Base-by-base conservation (phyloP, 176 grass and related monocot species). In the Raddia guianensis region DNA sequence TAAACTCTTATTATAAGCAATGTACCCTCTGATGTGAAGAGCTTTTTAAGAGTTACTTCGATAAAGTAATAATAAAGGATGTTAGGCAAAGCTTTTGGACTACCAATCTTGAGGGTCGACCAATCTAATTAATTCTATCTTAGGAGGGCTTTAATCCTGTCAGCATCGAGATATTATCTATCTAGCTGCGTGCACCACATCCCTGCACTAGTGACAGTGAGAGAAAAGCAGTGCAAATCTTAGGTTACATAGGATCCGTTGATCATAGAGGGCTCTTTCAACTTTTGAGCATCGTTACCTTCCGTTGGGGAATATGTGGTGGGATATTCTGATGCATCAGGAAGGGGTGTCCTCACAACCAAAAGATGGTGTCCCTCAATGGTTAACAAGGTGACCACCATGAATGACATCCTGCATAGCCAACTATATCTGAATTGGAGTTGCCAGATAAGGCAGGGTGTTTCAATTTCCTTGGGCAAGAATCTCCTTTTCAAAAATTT, bases 301-400 rank as follows among this genome's bases (percentile, higher is more conserved):
- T 68, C 73, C 72, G 15, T 33, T 54, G 40, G 21, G 56, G 87
- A 89, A 89, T 89, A 89, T 89, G 78, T 80, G 76, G 84, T 80
- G 7, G 87, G 82, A 89, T 89, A 89, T 84, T 89, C 87, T 62
- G 63, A 73, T 76, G 70, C 82, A 63, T 67, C 63, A 85, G 37
- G 63, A 40, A 55, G 75, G n/a, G n/a, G 54, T 84, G 75, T 35
- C 69, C 70, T 80, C 69, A 18, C 46, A 79, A 42, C 46, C 46
- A 68, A 88, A 79, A 35, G 14, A 15, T 2, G 45, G 68, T 16
- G 8, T 34, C 7, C 77, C 52, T 42, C 70, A 60, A 59, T 78
- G 58, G 51, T 32, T 57, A 83, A 42, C 80, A 83, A 43, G 66
- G 66, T 47, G 44, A 63, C 75, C 49, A 66, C 66, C 59, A 67